Conservation (phyloP, 2,329 filamentous ascomycete genomes). For the Sphaerulina populicola region DNA sequence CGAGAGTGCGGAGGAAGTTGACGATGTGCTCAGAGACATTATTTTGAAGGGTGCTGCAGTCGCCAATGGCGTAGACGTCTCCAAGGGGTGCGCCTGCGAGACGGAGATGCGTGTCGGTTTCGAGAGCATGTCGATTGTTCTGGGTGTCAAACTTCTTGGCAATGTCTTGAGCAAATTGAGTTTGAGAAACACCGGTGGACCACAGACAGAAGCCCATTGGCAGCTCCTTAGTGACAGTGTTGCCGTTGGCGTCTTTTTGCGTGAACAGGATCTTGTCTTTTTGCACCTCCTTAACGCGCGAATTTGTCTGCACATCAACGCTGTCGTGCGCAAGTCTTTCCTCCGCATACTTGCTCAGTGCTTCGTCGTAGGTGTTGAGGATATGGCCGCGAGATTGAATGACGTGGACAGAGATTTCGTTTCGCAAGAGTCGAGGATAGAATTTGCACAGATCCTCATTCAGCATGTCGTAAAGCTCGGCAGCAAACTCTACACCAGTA, state of each 20-base stretch:
- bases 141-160: constrained; percentile 70
- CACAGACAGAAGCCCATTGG: constrained; percentile 94
- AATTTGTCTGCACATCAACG: constrained; percentile 85
- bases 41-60: constrained; percentile 95
- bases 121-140: constrained; percentile 81
- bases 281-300: constrained; percentile 81
- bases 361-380: constrained; percentile 95
- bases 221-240: constrained; percentile 77
- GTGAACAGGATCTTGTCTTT: constrained; percentile 80
- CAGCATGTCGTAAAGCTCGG: constrained; percentile 88
- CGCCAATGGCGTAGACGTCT: constrained; percentile 92
- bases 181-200: constrained; percentile 91
- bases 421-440: constrained; percentile 84
- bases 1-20: constrained; percentile 76
- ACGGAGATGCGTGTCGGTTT: constrained; percentile 88
- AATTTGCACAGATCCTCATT: constrained; percentile 82
- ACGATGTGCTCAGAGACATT: constrained; percentile 89
- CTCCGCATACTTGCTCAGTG: constrained; percentile 85
- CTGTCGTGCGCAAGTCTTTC: constrained; percentile 82
- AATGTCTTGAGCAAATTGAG: constrained; percentile 67
- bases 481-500: constrained; percentile 95
- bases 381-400: constrained; percentile 94
- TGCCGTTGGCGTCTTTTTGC: constrained; percentile 66
- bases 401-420: constrained; percentile 94
- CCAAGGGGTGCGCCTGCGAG: constrained; percentile 81